A percentile compares a stretch with the other conserved stretches of the same genome.
phyloP scores from a whole-genome alignment of 352 stramenopile species.

The Thalassiosira oceanica region DNA sequence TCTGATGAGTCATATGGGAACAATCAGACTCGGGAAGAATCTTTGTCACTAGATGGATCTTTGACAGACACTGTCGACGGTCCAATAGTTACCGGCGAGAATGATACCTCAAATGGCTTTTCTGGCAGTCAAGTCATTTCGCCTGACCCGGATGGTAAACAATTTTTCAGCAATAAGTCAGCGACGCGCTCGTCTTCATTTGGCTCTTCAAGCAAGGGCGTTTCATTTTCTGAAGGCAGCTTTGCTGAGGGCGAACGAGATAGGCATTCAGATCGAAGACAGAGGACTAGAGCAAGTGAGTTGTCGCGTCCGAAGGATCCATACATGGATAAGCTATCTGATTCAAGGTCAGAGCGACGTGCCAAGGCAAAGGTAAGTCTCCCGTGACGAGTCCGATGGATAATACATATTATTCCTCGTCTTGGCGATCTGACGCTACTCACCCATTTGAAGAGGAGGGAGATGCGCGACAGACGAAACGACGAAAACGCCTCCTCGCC shows the following conservation, averaged over 20 bases:
- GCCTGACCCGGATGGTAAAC: slow-evolving; percentile 1
- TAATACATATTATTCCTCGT: not conserved
- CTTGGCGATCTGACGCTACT: not conserved
- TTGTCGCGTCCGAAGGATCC: too few species aligned
- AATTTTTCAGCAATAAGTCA: too few species aligned
- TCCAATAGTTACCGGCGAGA: slow-evolving; percentile 2
- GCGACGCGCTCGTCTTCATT: not conserved
- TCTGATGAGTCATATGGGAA: slow-evolving; percentile 21
- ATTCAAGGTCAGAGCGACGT: too few species aligned
- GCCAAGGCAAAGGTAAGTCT: too few species aligned
- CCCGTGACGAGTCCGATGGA: too few species aligned
- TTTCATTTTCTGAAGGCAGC: slow-evolving; percentile 27
- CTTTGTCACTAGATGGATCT: slow-evolving; percentile 24
- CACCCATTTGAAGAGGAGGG: slow-evolving; percentile 44
- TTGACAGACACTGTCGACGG: slow-evolving; percentile 6
- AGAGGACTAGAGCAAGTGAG: too few species aligned
- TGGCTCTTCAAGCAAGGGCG: slow-evolving; percentile 19
- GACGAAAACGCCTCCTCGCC: slow-evolving; percentile 43
- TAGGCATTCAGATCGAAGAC: too few species aligned
- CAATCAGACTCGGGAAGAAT: not conserved
- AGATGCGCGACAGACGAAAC: slow-evolving; percentile 50
- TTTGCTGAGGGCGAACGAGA: slow-evolving; percentile 19
- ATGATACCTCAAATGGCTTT: too few species aligned
- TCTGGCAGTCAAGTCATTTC: not conserved
- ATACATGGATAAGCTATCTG: too few species aligned